These are phyloP conservation scores for Paecilomyces sp. DNA, from an alignment of 2,329 filamentous ascomycete species.

Conservation along the genomic window DNA sequence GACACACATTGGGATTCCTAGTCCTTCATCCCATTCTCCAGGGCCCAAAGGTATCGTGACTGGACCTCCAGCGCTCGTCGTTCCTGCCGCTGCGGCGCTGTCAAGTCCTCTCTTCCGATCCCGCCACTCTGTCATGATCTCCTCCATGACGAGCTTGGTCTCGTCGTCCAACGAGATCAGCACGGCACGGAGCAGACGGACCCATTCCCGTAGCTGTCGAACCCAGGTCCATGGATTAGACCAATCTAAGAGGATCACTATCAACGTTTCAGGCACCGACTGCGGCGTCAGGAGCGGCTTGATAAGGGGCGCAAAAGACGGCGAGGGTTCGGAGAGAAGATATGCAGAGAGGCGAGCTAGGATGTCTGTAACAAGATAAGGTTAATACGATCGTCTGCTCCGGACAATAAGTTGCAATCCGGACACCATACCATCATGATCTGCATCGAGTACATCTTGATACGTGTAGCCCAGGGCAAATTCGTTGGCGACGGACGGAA, in stretches of 20 bases:
- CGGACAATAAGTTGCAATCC: background rate
- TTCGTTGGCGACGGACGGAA: slow-evolving; percentile 78
- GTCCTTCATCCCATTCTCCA: slow-evolving; percentile 86
- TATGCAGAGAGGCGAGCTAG: slow-evolving; percentile 85
- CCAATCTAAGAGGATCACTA: slow-evolving; percentile 94
- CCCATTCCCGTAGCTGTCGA: slow-evolving; percentile 81
- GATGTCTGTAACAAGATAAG: slow-evolving; percentile 54
- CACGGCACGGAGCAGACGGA: slow-evolving; percentile 72
- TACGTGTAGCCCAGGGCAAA: slow-evolving; percentile 94
- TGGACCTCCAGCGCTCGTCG: slow-evolving; percentile 57
- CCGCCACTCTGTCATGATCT: slow-evolving; percentile 73
- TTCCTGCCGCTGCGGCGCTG: slow-evolving; percentile 40
- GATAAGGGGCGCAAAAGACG: slow-evolving; percentile 73
- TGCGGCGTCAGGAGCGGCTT: slow-evolving; percentile 76
- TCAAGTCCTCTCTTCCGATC: slow-evolving; percentile 62
- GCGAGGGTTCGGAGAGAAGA: slow-evolving; percentile 76
- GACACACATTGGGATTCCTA: slow-evolving; percentile 81
- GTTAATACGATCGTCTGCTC: background rate
- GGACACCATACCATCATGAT: slow-evolving; percentile 67
- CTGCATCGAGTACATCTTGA: slow-evolving; percentile 85
- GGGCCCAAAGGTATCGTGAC: slow-evolving; percentile 71
- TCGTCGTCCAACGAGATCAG: slow-evolving; percentile 66
- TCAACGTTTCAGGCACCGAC: slow-evolving; percentile 75
- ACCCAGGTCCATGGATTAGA: slow-evolving; percentile 89
- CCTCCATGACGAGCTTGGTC: slow-evolving; percentile 77